These are phyloP conservation scores for Neoconidiobolus thromboides DNA, from an alignment of 371 early-diverging fungal genomes.

Conservation along the genomic window DNA sequence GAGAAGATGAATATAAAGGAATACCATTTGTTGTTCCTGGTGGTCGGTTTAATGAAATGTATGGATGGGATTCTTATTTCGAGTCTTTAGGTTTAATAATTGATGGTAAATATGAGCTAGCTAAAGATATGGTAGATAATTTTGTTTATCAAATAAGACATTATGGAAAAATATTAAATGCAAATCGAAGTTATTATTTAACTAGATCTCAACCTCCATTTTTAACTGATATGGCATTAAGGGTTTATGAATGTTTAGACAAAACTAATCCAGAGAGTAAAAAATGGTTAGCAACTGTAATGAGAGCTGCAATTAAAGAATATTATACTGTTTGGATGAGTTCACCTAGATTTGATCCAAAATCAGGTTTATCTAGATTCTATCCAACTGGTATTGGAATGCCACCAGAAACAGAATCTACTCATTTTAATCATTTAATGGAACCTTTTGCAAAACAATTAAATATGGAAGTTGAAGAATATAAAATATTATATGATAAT, in stretches of 20 bases:
- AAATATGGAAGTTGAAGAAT: slow-evolving; percentile 48
- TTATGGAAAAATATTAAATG: slow-evolving; percentile 95
- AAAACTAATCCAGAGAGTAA: slow-evolving; percentile 30
- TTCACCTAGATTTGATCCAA: slow-evolving; percentile 52
- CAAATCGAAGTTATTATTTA: slow-evolving; percentile 91
- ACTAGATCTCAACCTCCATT: slow-evolving; percentile 95
- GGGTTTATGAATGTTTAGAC: slow-evolving; percentile 43
- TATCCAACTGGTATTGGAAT: slow-evolving; percentile 80
- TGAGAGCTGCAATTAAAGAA: slow-evolving; percentile 78
- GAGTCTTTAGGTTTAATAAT: slow-evolving; percentile 71
- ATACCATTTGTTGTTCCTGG: slow-evolving; percentile 94
- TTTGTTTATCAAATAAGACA: slow-evolving; percentile 88
- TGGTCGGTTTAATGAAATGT: slow-evolving; percentile 97
- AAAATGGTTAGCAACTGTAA: slow-evolving; percentile 52
- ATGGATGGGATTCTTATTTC: slow-evolving; percentile 97
- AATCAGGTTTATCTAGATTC: slow-evolving; percentile 64
- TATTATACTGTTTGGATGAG: slow-evolving; percentile 82
- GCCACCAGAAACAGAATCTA: slow-evolving; percentile 92
- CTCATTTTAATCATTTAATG: slow-evolving; percentile 81
- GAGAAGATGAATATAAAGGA: slow-evolving; percentile 34
- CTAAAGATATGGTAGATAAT: slow-evolving; percentile 88
- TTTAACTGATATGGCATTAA: slow-evolving; percentile 84
- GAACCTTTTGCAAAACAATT: slow-evolving; percentile 58
- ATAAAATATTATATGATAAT: slow-evolving; percentile 40
- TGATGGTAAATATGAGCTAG: slow-evolving; percentile 65